Evolutionary conservation across 495 filamentous ascomycete species (phyloP).

Genomic region (Elaphomyces granulatus): DNA sequence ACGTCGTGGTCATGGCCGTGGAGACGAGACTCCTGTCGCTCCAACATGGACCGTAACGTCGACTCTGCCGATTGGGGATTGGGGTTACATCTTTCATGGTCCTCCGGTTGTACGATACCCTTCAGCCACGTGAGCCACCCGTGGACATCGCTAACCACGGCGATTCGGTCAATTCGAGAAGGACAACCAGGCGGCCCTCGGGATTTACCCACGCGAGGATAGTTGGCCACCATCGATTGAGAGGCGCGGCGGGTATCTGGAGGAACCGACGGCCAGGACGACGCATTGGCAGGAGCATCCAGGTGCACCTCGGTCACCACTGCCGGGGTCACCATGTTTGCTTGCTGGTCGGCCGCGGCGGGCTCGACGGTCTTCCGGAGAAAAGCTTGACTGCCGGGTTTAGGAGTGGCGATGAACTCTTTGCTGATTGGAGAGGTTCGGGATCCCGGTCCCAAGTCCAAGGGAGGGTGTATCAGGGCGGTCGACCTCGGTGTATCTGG

Average conservation of each 20-base stretch:
- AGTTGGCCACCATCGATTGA: not conserved
- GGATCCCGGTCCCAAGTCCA: constrained; percentile 1
- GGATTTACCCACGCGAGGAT: not conserved
- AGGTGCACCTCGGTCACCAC: constrained; percentile 29
- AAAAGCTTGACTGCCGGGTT: constrained; percentile 17
- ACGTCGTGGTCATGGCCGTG: too few relatives aligned
- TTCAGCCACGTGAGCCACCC: constrained; percentile 27
- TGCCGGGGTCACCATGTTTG: constrained; percentile 22
- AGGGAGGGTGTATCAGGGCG: not conserved
- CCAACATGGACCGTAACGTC: constrained; percentile 26
- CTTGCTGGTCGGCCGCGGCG: constrained; percentile 4
- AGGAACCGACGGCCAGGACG: constrained; percentile 5
- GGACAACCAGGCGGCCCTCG: not conserved
- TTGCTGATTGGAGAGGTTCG: constrained; percentile 11
- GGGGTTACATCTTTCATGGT: constrained; percentile 1
- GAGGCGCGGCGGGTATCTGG: constrained; percentile 4
- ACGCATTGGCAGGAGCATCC: constrained; percentile 22
- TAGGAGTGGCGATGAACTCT: constrained; percentile 18
- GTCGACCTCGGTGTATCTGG: constrained; percentile 6
- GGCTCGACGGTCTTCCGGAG: constrained; percentile 12
- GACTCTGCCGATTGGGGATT: constrained; percentile 24
- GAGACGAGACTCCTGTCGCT: constrained; percentile 3
- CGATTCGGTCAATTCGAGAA: not conserved
- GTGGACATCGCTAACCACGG: constrained; percentile 16
- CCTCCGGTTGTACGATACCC: constrained; percentile 11